These are phyloP conservation scores for Gleditsia sinensis DNA, from an alignment of 306 rosid genomes.

Conservation along the genomic window DNA sequence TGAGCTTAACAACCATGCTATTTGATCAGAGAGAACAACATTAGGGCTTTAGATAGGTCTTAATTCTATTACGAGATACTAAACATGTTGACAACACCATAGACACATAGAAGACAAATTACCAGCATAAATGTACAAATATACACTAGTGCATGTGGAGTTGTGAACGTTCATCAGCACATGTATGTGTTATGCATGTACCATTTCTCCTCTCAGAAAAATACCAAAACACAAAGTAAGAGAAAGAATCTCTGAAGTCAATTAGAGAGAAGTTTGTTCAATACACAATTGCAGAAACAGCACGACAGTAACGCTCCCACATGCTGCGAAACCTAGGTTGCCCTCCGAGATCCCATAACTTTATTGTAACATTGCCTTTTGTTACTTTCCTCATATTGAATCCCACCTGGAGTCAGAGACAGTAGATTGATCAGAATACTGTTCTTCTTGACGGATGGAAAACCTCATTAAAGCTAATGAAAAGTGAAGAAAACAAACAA, in stretches of 20 bases:
- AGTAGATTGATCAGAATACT: constrained; percentile 22
- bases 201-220: neutral
- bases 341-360: constrained; percentile 98
- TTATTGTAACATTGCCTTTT: constrained; percentile 89
- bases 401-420: constrained; percentile 70
- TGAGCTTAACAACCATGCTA: constrained; percentile 3
- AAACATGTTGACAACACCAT: constrained; percentile 26
- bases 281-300: constrained; percentile 93
- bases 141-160: neutral
- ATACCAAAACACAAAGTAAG: neutral
- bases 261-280: constrained; percentile 32
- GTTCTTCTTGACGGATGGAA: neutral
- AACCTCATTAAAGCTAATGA: constrained; percentile 6
- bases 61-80: constrained; percentile 11
- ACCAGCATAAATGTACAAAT: constrained; percentile 15
- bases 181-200: neutral
- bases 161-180: constrained; percentile 14
- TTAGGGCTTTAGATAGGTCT: neutral
- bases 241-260: constrained; percentile 22
- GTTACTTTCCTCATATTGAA: constrained; percentile 93
- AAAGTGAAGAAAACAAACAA: constrained; percentile 15
- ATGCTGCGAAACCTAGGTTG: constrained; percentile 97
- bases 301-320: constrained; percentile 97
- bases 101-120: constrained; percentile 2
- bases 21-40: constrained; percentile 28